Evolutionary conservation across 352 stramenopile species (phyloP).

Genomic region (Phytophthora citrophthora): DNA sequence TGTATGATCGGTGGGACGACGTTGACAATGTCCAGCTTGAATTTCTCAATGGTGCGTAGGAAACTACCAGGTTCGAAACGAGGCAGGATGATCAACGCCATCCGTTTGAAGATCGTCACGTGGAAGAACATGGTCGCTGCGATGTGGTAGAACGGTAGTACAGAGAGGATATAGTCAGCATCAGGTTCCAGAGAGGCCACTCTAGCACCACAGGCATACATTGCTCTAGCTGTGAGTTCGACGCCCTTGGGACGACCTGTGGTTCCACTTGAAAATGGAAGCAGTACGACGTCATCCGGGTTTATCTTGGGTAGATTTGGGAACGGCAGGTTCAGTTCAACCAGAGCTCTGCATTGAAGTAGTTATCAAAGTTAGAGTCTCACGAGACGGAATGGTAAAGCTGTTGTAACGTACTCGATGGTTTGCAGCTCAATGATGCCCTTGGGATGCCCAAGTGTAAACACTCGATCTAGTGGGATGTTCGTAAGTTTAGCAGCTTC

Average conservation of each 20-base stretch:
- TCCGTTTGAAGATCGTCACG: conserved; percentile 76
- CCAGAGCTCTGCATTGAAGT: conserved; percentile 30
- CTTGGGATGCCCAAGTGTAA: conserved; percentile 35
- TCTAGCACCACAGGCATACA: conserved; percentile 73
- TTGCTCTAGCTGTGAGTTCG: conserved; percentile 85
- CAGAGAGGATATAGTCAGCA: conserved; percentile 37
- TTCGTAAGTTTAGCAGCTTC: conserved; percentile 24
- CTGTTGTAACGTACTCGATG: conserved; percentile 34
- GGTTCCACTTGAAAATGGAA: conserved; percentile 95
- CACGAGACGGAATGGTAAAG: not conserved
- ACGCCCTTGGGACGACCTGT: conserved; percentile 88
- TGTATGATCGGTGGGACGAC: conserved; percentile 86
- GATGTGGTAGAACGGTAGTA: conserved; percentile 97
- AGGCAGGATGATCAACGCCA: conserved; percentile 84
- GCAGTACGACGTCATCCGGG: conserved; percentile 22
- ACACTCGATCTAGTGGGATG: conserved; percentile 19
- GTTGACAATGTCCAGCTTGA: conserved; percentile 39
- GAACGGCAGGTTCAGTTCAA: conserved; percentile 24
- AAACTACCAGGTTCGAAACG: conserved; percentile 92
- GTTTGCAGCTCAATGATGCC: conserved; percentile 8
- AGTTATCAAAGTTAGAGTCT: not conserved
- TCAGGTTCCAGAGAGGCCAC: conserved; percentile 45
- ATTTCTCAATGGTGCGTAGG: conserved; percentile 74
- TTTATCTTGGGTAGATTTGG: conserved; percentile 20
- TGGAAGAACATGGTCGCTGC: conserved; percentile 90